Conservation (phyloP, 2,329 filamentous ascomycete species). For the Teratosphaeria viscida region DNA sequence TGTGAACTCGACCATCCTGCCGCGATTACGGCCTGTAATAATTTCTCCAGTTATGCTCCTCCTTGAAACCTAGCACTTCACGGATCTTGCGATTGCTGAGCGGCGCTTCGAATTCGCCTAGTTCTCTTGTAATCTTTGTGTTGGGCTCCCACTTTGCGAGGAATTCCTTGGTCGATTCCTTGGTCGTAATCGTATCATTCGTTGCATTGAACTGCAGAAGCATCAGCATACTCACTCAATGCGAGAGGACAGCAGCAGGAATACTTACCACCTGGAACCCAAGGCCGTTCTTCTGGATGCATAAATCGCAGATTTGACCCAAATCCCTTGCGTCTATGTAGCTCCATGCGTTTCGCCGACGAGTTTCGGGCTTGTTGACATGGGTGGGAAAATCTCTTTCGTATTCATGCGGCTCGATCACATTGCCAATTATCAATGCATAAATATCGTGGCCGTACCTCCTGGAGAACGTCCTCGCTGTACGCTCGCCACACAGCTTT, state of each 20-base stretch:
- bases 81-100: constrained; percentile 51
- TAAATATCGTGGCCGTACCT: constrained; percentile 51
- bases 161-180: constrained; percentile 42
- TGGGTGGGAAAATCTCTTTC: constrained; percentile 42
- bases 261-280: constrained; percentile 43
- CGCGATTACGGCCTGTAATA: constrained; percentile 30
- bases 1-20: neutral
- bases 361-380: constrained; percentile 39
- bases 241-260: neutral
- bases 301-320: constrained; percentile 50
- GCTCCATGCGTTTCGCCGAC: constrained; percentile 51
- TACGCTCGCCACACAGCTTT: constrained; percentile 49
- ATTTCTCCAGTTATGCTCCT: constrained; percentile 48
- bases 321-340: constrained; percentile 54
- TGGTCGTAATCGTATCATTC: constrained; percentile 51
- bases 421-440: constrained; percentile 49
- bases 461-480: constrained; percentile 46
- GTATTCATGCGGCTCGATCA: constrained; percentile 54
- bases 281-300: constrained; percentile 43
- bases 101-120: constrained; percentile 50
- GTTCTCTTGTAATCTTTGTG: constrained; percentile 43
- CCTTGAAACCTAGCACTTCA: constrained; percentile 48
- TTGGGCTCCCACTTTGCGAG: constrained; percentile 40
- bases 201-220: constrained; percentile 47
- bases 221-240: neutral